phyloP scores from a whole-genome alignment of 345 rosid genomes.

The Barbarea vulgaris region DNA sequence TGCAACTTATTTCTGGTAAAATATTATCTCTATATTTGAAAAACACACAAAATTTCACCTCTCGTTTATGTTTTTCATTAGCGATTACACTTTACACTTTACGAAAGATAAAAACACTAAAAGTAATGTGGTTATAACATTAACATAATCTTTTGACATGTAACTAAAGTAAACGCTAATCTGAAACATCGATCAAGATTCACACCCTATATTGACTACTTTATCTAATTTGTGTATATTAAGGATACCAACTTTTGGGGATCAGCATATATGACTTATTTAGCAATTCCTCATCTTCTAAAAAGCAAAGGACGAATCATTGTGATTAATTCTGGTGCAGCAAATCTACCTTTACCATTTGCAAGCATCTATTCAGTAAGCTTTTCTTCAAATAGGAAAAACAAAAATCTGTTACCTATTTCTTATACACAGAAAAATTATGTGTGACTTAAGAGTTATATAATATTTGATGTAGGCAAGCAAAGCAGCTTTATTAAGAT shows the following conservation, averaged over 20 bases:
- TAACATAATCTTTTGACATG: background rate
- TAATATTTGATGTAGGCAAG: slow-evolving; percentile 45
- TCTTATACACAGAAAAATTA: background rate
- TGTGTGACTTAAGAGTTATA: background rate
- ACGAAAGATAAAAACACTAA: too few species aligned
- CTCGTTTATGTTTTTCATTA: too few species aligned
- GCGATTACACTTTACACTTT: too few species aligned
- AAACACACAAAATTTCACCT: too few species aligned
- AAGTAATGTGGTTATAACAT: background rate
- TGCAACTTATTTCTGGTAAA: too few species aligned
- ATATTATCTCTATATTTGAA: too few species aligned
- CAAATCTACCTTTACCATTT: slow-evolving; percentile 36
- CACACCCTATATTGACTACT: background rate
- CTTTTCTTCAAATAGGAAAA: background rate
- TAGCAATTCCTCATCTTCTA: slow-evolving; percentile 53
- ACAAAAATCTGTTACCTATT: background rate
- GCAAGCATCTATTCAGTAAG: slow-evolving; percentile 47
- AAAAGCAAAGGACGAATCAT: slow-evolving; percentile 54
- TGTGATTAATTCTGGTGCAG: slow-evolving; percentile 37
- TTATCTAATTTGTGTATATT: background rate
- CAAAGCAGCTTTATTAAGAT: slow-evolving; percentile 53
- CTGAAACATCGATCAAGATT: background rate
- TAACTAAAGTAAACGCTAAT: background rate
- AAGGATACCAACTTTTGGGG: slow-evolving; percentile 64
- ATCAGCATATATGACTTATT: slow-evolving; percentile 42